Evolutionary conservation across 2,329 filamentous ascomycete species (phyloP).

Genomic region (Chrysoporthe puriensis): DNA sequence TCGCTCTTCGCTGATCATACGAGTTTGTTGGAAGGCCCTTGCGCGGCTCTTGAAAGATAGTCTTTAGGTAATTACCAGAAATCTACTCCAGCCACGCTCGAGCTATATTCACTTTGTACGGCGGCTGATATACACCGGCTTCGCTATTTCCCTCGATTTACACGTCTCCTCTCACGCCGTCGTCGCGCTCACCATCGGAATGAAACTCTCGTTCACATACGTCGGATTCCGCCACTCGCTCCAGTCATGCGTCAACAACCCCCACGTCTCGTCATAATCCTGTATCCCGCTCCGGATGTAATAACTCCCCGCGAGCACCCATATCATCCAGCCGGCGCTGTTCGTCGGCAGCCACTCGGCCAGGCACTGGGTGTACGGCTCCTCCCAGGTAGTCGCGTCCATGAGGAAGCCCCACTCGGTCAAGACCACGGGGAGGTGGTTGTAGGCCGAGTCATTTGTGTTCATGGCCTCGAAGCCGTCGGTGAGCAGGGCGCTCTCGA

Average conservation of each 20-base stretch:
- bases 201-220: conserved; percentile 47
- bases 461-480: conserved; percentile 48
- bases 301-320: conserved; percentile 63
- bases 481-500: conserved; percentile 45
- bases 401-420: conserved; percentile 60
- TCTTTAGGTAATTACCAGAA: too few species aligned
- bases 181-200: conserved; percentile 44
- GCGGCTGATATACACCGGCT: background rate
- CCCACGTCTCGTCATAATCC: conserved; percentile 63
- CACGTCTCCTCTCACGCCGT: conserved; percentile 26
- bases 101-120: background rate
- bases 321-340: conserved; percentile 60
- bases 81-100: too few species aligned
- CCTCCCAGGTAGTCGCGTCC: conserved; percentile 47
- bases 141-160: background rate
- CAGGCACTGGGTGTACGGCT: conserved; percentile 57
- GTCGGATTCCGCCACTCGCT: conserved; percentile 50
- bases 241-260: conserved; percentile 58
- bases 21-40: too few species aligned
- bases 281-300: conserved; percentile 57
- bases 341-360: conserved; percentile 51
- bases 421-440: conserved; percentile 52
- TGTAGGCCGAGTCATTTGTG: conserved; percentile 35
- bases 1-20: too few species aligned
- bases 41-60: too few species aligned